Conservation (phyloP, 495 filamentous ascomycete species). For the Lasiosphaeria miniovina region DNA sequence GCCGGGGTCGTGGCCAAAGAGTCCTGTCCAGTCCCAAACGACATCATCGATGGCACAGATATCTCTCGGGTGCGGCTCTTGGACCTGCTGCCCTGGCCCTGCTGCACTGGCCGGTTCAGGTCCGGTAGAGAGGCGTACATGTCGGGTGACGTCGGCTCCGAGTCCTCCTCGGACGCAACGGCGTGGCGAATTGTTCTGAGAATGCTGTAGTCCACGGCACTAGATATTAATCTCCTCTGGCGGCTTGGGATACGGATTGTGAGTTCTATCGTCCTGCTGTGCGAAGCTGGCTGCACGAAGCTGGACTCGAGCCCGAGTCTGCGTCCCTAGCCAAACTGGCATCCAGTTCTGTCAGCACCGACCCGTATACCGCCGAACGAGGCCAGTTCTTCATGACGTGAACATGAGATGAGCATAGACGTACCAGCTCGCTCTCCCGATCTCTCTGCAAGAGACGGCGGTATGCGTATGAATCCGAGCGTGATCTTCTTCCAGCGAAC, state of each 20-base stretch:
- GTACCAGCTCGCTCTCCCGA: constrained; percentile 18
- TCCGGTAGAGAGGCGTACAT: constrained; percentile 6
- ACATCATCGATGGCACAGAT: constrained; percentile 5
- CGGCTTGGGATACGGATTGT: not conserved
- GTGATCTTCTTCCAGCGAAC: not conserved
- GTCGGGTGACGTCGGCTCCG: not conserved
- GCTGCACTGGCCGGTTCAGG: not conserved
- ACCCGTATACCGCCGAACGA: too few relatives aligned
- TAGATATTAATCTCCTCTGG: constrained; percentile 1
- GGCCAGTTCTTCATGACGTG: not conserved
- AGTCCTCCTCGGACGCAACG: not conserved
- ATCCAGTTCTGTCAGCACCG: constrained; percentile 1
- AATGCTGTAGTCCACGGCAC: not conserved
- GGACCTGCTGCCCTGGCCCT: not conserved
- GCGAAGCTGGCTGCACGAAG: constrained; percentile 23
- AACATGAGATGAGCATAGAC: not conserved
- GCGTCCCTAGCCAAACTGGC: constrained; percentile 23
- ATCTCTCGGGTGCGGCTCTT: constrained; percentile 5
- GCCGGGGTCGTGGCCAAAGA: constrained; percentile 6
- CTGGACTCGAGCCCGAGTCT: constrained; percentile 18
- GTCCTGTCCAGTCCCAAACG: constrained; percentile 5
- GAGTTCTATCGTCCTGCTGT: constrained; percentile 18
- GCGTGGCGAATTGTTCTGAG: not conserved
- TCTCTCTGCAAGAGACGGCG: constrained; percentile 9
- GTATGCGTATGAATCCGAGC: constrained; percentile 2